Conservation (phyloP, 352 stramenopile genomes). For the Phytophthora hybrid region DNA sequence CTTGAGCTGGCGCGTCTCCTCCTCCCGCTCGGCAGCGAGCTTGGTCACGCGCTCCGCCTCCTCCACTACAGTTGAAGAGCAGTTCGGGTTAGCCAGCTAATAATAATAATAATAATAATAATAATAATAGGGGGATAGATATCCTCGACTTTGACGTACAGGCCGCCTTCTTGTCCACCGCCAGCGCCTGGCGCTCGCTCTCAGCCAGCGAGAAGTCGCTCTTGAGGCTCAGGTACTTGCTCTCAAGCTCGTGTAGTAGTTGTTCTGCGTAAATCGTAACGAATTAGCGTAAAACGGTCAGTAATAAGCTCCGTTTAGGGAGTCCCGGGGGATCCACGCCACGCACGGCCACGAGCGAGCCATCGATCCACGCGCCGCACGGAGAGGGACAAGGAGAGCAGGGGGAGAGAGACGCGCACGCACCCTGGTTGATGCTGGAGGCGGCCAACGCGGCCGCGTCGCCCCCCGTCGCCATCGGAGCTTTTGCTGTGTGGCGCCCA, state of each 20-base stretch:
- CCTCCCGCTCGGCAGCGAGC: slow-evolving; percentile 37
- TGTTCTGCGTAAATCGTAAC: slow-evolving; percentile 52
- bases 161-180: slow-evolving; percentile 53
- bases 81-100: slow-evolving; percentile 20
- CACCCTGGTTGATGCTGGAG: slow-evolving; percentile 60
- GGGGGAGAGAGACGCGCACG: slow-evolving; percentile 1
- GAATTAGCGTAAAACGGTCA: slow-evolving; percentile 22
- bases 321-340: neutral
- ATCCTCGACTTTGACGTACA: slow-evolving; percentile 39
- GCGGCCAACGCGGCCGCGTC: slow-evolving; percentile 46
- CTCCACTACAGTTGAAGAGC: slow-evolving; percentile 37
- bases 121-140: neutral
- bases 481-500: slow-evolving; percentile 25
- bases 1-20: slow-evolving; percentile 41
- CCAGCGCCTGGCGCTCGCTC: slow-evolving; percentile 59
- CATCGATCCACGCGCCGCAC: neutral
- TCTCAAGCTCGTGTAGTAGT: slow-evolving; percentile 82
- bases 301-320: neutral
- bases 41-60: slow-evolving; percentile 40
- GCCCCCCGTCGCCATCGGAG: slow-evolving; percentile 30
- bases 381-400: neutral
- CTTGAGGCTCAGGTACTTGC: slow-evolving; percentile 70
- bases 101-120: neutral
- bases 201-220: slow-evolving; percentile 69
- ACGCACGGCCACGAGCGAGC: neutral